Percentiles rank a stretch among this genome's conserved stretches.
Conservation (phyloP, 78 protist genomes). For the Protostelium mycophagum region DNA sequence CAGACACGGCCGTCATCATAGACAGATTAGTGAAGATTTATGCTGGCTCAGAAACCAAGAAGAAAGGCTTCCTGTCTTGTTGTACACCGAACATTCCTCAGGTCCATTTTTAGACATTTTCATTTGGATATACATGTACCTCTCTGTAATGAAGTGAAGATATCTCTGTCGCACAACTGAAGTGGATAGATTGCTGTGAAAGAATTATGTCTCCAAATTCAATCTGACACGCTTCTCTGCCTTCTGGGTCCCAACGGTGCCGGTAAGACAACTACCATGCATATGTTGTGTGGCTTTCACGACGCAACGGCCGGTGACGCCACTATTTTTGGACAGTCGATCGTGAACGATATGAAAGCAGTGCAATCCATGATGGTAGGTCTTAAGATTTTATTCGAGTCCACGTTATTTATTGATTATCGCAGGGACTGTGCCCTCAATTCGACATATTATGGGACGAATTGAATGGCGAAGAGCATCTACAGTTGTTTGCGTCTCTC, state of each 20-base stretch:
- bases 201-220: background rate
- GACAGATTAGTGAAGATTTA: slow-evolving; percentile 32
- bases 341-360: slow-evolving; percentile 1
- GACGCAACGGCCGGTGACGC: slow-evolving; percentile 76
- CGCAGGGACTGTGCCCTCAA: slow-evolving; percentile 44
- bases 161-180: background rate
- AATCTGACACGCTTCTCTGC: background rate
- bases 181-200: background rate
- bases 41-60: background rate
- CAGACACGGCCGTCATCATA: slow-evolving; percentile 29
- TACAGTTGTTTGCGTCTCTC: slow-evolving; percentile 27
- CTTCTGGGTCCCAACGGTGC: slow-evolving; percentile 90
- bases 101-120: no score
- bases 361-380: background rate
- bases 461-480: slow-evolving; percentile 39
- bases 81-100: background rate
- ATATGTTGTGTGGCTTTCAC: slow-evolving; percentile 74
- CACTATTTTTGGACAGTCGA: slow-evolving; percentile 28
- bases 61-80: background rate
- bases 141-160: no score
- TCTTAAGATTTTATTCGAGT: background rate
- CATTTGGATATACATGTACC: no score
- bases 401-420: background rate
- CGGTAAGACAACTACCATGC: slow-evolving; percentile 86
- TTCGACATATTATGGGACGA: slow-evolving; percentile 30